Evolutionary conservation across 2,329 filamentous ascomycete genomes (phyloP), one percentile per base, ranked within the genome.

Genomic region (Lasiodiplodia gonubiensis): DNA sequence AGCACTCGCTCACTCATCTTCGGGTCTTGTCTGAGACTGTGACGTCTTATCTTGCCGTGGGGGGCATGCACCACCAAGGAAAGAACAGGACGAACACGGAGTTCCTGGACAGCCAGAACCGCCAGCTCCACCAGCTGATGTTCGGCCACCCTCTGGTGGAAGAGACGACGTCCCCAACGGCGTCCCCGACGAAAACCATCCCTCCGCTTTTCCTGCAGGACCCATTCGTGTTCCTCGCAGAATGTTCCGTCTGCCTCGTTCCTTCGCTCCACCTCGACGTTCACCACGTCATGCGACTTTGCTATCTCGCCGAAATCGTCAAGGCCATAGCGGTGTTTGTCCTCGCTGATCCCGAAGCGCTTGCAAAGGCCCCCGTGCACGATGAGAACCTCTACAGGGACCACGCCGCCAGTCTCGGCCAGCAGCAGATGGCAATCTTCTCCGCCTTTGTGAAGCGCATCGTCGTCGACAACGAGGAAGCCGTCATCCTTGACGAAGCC

Each of bases 11-110:
- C 68, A 95, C 92, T 1, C 93, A 98, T 76, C 84, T 99, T 33
- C 91, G 94, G 59, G 90, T 98, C 33, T 83, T 98, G 27, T 90
- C 92, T 1, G 95, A 97, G 80, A 98, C 94, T 1, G 91, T 92
- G 1, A 88, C 91, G 35, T 94, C 94, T 0, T 98, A 95, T 77
- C 86, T 94, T 66, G 87, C 92, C 1, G 84, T 97, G 68, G 92
- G 92, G 1, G 88, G 88, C 4, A 84, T 94, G 51, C 85, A 88
- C 60, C 83, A 86, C 23, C 83, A 82, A 3, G 85, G 86, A 0
- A 68, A 70, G 2, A 90, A 86, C 69, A 85, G 84, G 68, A 87
- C 92, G 14, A 86, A 87, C 59, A 81, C 80, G 55, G 92, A 95
- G 74, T 92, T 92, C 68, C 82, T 84, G 54, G 88, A 91, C 68